phyloP scores from a whole-genome alignment of 345 rosid genomes.

The Acer campestre region DNA sequence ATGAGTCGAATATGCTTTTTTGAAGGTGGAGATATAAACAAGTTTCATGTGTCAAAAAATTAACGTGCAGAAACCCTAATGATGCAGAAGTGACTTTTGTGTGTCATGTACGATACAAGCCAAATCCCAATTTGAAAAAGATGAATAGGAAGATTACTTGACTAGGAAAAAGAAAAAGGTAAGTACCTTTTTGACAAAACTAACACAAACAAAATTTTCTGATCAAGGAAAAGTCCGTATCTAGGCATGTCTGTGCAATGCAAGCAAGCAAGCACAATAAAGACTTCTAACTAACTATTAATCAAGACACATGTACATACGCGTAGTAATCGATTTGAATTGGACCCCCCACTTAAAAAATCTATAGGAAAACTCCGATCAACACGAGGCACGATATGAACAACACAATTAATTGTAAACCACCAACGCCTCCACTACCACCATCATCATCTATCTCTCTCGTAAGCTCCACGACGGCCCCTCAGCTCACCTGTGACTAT shows the following conservation, averaged over 20 bases:
- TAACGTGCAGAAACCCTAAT: neutral
- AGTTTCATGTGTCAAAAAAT: neutral
- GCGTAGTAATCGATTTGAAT: slow-evolving; percentile 31
- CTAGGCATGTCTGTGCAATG: slow-evolving; percentile 30
- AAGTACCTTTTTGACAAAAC: slow-evolving; percentile 27
- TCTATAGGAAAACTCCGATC: slow-evolving; percentile 15
- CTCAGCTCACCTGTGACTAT: slow-evolving; percentile 27
- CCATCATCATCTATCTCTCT: neutral
- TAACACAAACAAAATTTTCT: neutral
- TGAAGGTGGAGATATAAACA: neutral
- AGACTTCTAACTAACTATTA: slow-evolving; percentile 15
- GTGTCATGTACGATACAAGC: neutral
- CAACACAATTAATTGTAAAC: slow-evolving; percentile 20
- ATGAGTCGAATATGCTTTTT: neutral
- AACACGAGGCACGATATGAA: slow-evolving; percentile 26
- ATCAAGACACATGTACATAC: slow-evolving; percentile 24
- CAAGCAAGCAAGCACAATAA: slow-evolving; percentile 20
- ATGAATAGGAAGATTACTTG: slow-evolving; percentile 17
- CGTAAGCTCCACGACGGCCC: slow-evolving; percentile 23
- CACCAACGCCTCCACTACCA: slow-evolving; percentile 14
- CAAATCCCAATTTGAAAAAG: neutral
- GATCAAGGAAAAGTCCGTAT: slow-evolving; percentile 11
- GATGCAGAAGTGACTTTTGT: too few relatives aligned
- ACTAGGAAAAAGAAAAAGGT: slow-evolving; percentile 17
- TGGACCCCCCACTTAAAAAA: slow-evolving; percentile 32